A percentile compares a stretch with the other conserved stretches of the same genome.
Conservation (phyloP, 2,329 filamentous ascomycete genomes). For the Dactylonectria estremocensis region DNA sequence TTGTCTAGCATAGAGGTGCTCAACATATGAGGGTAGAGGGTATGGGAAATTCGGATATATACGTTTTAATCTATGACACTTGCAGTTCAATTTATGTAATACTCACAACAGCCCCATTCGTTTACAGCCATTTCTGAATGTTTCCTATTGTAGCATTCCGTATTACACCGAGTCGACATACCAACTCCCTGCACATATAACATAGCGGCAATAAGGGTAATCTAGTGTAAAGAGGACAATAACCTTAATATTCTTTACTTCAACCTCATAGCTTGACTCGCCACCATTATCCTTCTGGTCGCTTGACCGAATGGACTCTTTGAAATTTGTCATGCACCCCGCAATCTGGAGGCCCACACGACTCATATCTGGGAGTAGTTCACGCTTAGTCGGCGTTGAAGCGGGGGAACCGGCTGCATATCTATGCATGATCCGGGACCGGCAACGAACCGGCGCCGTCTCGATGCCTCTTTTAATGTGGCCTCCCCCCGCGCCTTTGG, state of each 20-base stretch:
- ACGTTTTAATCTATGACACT: not conserved
- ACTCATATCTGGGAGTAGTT: slow-evolving; percentile 12
- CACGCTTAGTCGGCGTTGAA: slow-evolving; percentile 25
- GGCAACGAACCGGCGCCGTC: slow-evolving; percentile 15
- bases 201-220: too few relatives aligned
- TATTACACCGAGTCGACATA: not conserved
- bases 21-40: slow-evolving; percentile 4
- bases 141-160: not conserved
- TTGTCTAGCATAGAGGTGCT: not conserved
- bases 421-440: slow-evolving; percentile 23
- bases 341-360: slow-evolving; percentile 30
- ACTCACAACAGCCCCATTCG: not conserved
- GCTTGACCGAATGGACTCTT: slow-evolving; percentile 22
- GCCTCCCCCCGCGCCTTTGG: not conserved
- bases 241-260: slow-evolving; percentile 8
- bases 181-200: not conserved
- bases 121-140: not conserved
- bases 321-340: slow-evolving; percentile 39
- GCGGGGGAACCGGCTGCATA: slow-evolving; percentile 31
- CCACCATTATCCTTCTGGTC: not conserved
- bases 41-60: not conserved
- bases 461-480: slow-evolving; percentile 6
- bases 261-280: slow-evolving; percentile 14
- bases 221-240: not conserved
- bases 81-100: not conserved